Evolutionary conservation across 176 grass and related monocot genomes (phyloP).

Genomic region (Phyllostachys edulis): DNA sequence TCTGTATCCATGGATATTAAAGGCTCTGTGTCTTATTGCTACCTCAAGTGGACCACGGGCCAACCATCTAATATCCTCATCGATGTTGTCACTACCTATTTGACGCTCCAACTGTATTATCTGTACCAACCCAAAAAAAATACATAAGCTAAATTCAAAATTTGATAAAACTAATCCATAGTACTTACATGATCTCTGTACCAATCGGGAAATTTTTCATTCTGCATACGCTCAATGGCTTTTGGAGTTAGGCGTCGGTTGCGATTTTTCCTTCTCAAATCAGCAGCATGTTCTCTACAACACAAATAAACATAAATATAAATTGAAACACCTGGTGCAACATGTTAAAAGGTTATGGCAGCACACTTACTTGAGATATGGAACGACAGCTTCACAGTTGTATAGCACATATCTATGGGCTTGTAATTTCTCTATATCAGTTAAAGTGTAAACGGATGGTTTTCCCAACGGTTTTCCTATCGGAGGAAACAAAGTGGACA

Average conservation of each 20-base stretch:
- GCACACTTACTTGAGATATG: no score
- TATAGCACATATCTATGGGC: no score
- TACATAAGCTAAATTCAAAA: no score
- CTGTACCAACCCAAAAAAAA: background rate
- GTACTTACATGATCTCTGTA: background rate
- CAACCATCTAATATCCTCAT: constrained; percentile 18
- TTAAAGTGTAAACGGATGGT: no score
- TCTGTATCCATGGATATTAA: background rate
- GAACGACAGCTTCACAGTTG: no score
- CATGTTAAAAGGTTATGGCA: no score
- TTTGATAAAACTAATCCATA: no score
- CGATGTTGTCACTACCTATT: background rate
- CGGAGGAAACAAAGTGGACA: no score
- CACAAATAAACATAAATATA: background rate
- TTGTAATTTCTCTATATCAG: no score
- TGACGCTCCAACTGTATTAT: background rate
- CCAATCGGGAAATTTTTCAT: background rate
- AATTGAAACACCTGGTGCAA: no score
- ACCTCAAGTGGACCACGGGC: background rate
- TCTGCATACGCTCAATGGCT: background rate
- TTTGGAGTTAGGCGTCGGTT: background rate
- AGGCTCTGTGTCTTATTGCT: background rate
- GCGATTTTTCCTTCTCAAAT: background rate
- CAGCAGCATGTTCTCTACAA: background rate
- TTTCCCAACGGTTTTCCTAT: no score